Base-by-base conservation (phyloP, 2,329 filamentous ascomycete species). In the Pseudogymnoascus sp. region DNA sequence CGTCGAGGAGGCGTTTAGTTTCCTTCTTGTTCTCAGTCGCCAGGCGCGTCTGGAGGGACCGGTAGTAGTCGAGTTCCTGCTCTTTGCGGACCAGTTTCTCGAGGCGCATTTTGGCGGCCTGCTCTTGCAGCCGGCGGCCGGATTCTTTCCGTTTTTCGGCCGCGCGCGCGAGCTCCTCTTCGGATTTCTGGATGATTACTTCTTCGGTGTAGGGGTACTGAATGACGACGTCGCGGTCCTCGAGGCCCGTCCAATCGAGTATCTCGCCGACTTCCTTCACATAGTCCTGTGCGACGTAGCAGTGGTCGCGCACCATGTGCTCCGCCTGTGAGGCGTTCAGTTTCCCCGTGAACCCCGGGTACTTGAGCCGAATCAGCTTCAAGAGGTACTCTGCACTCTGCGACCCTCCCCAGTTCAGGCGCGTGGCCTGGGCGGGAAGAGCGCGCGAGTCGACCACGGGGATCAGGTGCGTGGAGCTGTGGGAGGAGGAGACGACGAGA, bases 31-130 rank as follows among this genome's bases (percentile, higher is more conserved):
- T 92, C 66, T 89, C 83, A 21, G 86, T 84, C 1, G 79, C 81
- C 8, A 96, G 77, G 64, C 83, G 84, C 33, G 77, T 73, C 69
- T 95, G 90, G 3, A 99, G 76, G 61, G 90, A 83, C 70, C 90
- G 91, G 77, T 92, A 96, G 73, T 96, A 96, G 66, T 95, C 92
- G 1, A 97, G 76, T 71, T 97, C 92, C 70, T 95, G 85, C 74
- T 99, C 94, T 73, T 99, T 99, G 69, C 89, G 89, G 71, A 97
- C 90, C 52, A 99, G 78, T 68, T 95, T 95, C 65, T 99, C 94
- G 0, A 99, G 77, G 6, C 94, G 86, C 90, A 96, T 96, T 74
- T 96, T 97, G 8, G 92, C 92, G 0, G 94, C 94, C 73, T 99
- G 94, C 68, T 96, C 91, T 72, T 99, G 94, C 23, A 99, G 71